Base-by-base conservation (phyloP, 1,139 yeast genomes). In the Suhomyces bribrorum region DNA sequence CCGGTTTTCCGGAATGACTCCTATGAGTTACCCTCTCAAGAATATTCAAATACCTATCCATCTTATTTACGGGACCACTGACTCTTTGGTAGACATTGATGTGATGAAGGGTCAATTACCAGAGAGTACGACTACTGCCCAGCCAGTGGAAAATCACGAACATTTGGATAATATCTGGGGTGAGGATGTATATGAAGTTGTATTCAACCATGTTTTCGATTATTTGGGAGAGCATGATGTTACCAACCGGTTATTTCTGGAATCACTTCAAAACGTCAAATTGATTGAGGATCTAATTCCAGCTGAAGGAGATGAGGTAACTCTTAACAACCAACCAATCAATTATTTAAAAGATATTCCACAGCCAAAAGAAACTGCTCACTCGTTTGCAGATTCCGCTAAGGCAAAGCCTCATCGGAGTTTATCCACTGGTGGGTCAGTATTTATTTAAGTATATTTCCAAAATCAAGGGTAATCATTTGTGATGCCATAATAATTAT, bases 151-250 rank as follows among this genome's bases (percentile, higher is more conserved):
- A 1, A 66, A 70, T 22, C 94, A 88, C 56, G 97, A 90, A 61
- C 97, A 90, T 62, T 66, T 90, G 44, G 97, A 90, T 57, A 75
- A 90, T 49, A 66, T 90, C 18, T 90, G 97, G 97, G 96, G 96
- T 6, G 65, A 71, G 25, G 78, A 81, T 40, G 85, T 84, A 1
- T 77, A 76, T 28, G 63, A 67, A 3, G 57, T 68, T 31, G 85
- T 83, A 7, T 69, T 72, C 47, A 58, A 54, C 9, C 75, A 79
- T 47, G 83, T 86, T 0, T 55, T 79, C 22, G 53, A 59, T n/a
- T 62, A 59, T 35, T 56, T 70, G 37, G 64, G 62, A 0, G 62
- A 63, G 33, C 36, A 36, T 12, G 40, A 42, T 14, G 48, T 40
- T 3, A 38, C 40, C 9, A 34, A 30, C 12, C 26, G 45, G 6